Base-by-base conservation (phyloP, 1,139 yeast species). In the Debaryomyces fabryi region DNA sequence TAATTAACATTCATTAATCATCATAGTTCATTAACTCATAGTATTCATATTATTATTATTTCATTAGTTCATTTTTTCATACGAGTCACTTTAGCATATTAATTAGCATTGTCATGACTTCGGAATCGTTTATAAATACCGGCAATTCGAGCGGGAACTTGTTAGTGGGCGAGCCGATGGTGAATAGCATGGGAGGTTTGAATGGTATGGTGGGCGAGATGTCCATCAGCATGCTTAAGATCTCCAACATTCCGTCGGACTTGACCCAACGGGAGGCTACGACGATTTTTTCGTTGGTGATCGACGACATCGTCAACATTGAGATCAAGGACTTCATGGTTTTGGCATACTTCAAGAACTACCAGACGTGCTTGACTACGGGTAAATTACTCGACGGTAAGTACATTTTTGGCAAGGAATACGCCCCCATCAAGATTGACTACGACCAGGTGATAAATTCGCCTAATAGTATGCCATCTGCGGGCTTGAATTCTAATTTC, bases 261-360 rank as follows among this genome's bases (percentile, higher is more conserved):
- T 71, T 91, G 40, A 69, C 92, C 3, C 64, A 77, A 29, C 82
- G 97, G 60, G 98, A 92, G 65, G 86, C 93, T 16, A 76, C 82
- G 38, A 74, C 88, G 32, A 76, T 92, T 29, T 92, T 92, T 63
- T 81, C 97, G 6, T 76, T 92, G 56, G 96, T 96, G 16, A 75
- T 79, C 49, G 96, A 89, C 57, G 89, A 87, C 56, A 64, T 84
- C 32, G 67, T 67, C 27, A 66, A 73, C 54, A 77, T 88, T 45
- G 96, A 88, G 56, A 66, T 89, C 45, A 69, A 71, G 39, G 76
- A 75, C 51, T 73, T 67, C 50, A 71, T 74, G 30, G 73, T 86
- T 32, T 69, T 72, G 50, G 96, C 93, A 5, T 82, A 76, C 58
- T 88, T 90, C 69, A 80, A 78, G 55, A 79, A 85, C 44, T 63